phyloP scores from a whole-genome alignment of 2,329 filamentous ascomycete species.

The Coccinonectria pachysandricola region DNA sequence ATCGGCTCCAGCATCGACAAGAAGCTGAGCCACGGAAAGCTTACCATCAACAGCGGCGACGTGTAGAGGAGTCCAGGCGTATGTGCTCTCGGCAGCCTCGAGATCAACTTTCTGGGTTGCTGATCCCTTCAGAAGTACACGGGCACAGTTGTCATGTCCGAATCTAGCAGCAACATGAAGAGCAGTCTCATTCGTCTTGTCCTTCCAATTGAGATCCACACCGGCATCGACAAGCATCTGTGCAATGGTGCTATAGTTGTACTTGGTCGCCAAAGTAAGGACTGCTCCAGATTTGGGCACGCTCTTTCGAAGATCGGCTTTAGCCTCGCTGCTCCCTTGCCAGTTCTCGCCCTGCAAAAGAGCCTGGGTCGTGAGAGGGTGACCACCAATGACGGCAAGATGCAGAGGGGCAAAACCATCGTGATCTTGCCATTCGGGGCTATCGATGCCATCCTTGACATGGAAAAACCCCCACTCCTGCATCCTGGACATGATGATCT shows the following conservation, averaged over 20 bases:
- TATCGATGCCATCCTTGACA: slow-evolving; percentile 76
- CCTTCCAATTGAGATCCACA: slow-evolving; percentile 87
- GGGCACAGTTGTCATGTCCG: slow-evolving; percentile 72
- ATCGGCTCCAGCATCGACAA: slow-evolving; percentile 71
- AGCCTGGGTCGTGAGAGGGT: slow-evolving; percentile 72
- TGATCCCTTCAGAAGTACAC: slow-evolving; percentile 61
- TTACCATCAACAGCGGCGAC: slow-evolving; percentile 87
- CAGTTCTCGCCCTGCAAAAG: slow-evolving; percentile 74
- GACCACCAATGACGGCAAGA: slow-evolving; percentile 83
- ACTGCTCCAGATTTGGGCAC: slow-evolving; percentile 81
- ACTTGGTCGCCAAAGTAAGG: slow-evolving; percentile 76
- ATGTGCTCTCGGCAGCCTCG: slow-evolving; percentile 71
- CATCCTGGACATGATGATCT: slow-evolving; percentile 80
- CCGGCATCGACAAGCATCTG: slow-evolving; percentile 79
- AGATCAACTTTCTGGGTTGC: slow-evolving; percentile 62
- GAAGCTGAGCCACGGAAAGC: slow-evolving; percentile 59
- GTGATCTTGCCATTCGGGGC: slow-evolving; percentile 78
- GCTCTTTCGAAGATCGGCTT: slow-evolving; percentile 53
- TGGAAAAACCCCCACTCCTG: slow-evolving; percentile 83
- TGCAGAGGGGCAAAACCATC: slow-evolving; percentile 89
- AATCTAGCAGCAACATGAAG: slow-evolving; percentile 86
- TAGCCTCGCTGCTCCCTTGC: slow-evolving; percentile 52
- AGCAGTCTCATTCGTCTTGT: slow-evolving; percentile 82
- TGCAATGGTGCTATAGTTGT: slow-evolving; percentile 77
- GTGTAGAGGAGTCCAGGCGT: slow-evolving; percentile 92